These are phyloP conservation scores for Amanita polypyramis DNA, from an alignment of 768 basidiomycete species.

Conservation along the genomic window DNA sequence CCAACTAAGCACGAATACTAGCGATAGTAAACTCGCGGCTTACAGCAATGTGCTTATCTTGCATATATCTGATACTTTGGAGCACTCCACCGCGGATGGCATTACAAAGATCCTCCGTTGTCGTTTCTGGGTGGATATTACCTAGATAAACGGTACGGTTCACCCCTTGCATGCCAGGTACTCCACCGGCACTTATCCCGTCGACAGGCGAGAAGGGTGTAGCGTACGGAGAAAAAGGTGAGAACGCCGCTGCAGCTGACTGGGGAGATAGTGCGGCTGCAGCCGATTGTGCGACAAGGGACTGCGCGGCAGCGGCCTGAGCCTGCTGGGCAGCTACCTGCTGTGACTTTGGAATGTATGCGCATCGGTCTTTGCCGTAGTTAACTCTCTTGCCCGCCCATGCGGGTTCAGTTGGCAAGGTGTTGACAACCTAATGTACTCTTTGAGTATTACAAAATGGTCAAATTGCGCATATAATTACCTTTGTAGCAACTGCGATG, in stretches of 20 bases:
- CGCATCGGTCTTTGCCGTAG: conserved; percentile 98
- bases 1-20: conserved; percentile 5
- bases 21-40: conserved; percentile 19
- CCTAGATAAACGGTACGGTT: conserved; percentile 95
- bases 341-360: conserved; percentile 93
- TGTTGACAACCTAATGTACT: conserved; percentile 73
- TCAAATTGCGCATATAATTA: conserved; percentile 21
- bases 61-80: conserved; percentile 91
- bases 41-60: conserved; percentile 95
- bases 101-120: conserved; percentile 92
- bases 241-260: conserved; percentile 22
- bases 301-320: conserved; percentile 79
- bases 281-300: conserved; percentile 47
- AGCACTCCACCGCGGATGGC: conserved; percentile 93
- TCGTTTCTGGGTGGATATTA: conserved; percentile 94
- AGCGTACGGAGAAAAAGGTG: conserved; percentile 40
- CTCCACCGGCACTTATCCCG: conserved; percentile 22
- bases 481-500: conserved; percentile 92
- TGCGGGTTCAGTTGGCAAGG: conserved; percentile 80
- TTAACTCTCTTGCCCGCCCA: conserved; percentile 97
- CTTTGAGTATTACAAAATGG: conserved; percentile 2
- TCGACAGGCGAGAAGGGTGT: conserved; percentile 38
- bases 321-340: conserved; percentile 83
- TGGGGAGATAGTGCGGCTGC: conserved; percentile 15
- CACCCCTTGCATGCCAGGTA: conserved; percentile 37